Conservation (phyloP, 805 yeast genomes). For the Kluyveromyces wickerhamii region DNA sequence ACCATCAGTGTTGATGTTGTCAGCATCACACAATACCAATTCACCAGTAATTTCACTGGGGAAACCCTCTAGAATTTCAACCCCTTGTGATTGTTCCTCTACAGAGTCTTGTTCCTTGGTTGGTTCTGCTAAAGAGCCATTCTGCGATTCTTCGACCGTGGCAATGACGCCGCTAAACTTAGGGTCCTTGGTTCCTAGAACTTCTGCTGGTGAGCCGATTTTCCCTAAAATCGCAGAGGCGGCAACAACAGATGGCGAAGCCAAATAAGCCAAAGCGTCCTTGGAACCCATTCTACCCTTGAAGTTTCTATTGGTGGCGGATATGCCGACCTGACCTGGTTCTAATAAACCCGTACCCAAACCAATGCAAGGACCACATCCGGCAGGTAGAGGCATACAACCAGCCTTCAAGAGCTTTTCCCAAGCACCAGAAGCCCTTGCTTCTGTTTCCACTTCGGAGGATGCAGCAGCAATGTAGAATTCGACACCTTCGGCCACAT, state of each 20-base stretch:
- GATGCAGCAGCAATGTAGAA: conserved; percentile 98
- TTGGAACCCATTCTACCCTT: conserved; percentile 99
- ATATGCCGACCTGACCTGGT: conserved; percentile 96
- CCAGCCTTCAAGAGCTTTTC: conserved; percentile 83
- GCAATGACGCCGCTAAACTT: conserved; percentile 42
- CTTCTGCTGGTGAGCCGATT: conserved; percentile 88
- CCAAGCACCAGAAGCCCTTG: conserved; percentile 91
- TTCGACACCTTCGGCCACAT: conserved; percentile 84
- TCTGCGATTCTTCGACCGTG: conserved; percentile 19
- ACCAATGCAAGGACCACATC: conserved; percentile 99
- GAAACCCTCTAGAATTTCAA: conserved; percentile 83
- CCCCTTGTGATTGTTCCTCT: conserved; percentile 35
- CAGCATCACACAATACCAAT: conserved; percentile 91
- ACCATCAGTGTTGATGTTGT: conserved; percentile 95
- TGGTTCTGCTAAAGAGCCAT: conserved; percentile 24
- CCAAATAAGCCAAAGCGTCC: conserved; percentile 91
- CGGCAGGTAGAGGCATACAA: conserved; percentile 91
- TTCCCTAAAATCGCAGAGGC: conserved; percentile 95
- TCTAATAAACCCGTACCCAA: conserved; percentile 88
- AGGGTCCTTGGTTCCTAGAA: conserved; percentile 50
- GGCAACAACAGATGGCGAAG: conserved; percentile 97
- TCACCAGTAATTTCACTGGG: conserved; percentile 88
- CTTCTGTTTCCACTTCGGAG: conserved; percentile 84
- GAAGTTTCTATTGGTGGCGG: conserved; percentile 97
- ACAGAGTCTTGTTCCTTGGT: conserved; percentile 26